Percentiles rank a stretch among this genome's conserved stretches.
Conservation (phyloP, 2,329 filamentous ascomycete genomes). For the Ilyonectria destructans region DNA sequence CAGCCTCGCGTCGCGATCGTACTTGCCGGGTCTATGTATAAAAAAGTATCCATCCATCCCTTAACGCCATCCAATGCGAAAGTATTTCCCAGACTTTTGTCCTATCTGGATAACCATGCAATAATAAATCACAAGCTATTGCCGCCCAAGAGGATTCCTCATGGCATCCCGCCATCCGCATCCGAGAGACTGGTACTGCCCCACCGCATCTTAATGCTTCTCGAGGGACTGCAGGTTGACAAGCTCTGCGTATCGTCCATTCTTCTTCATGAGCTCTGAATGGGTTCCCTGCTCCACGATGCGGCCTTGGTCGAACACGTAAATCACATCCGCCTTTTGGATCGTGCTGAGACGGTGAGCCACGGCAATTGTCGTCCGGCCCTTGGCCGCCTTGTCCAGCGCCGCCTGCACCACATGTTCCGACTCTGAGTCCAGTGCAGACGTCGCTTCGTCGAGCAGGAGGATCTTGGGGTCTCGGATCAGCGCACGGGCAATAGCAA, state of each 20-base stretch:
- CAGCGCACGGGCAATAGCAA: conserved; percentile 92
- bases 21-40: conserved; percentile 2
- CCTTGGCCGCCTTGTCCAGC: conserved; percentile 86
- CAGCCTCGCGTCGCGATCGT: not conserved
- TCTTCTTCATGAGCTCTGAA: conserved; percentile 77
- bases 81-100: not conserved
- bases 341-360: conserved; percentile 94
- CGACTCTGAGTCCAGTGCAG: conserved; percentile 81
- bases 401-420: conserved; percentile 88
- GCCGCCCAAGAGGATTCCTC: conserved; percentile 5
- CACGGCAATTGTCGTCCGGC: conserved; percentile 92
- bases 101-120: not conserved
- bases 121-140: not conserved
- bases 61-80: conserved; percentile 7
- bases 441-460: conserved; percentile 86
- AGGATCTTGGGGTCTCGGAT: conserved; percentile 93
- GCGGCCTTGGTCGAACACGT: conserved; percentile 93
- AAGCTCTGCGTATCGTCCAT: conserved; percentile 83
- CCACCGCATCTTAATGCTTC: conserved; percentile 60
- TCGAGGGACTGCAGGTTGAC: conserved; percentile 86
- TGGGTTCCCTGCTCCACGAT: conserved; percentile 91
- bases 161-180: not conserved
- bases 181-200: not conserved
- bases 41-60: not conserved
- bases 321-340: conserved; percentile 94